Evolutionary conservation across 371 early-diverging fungal genomes (phyloP).

Genomic region (Rhizopus stolonifer): DNA sequence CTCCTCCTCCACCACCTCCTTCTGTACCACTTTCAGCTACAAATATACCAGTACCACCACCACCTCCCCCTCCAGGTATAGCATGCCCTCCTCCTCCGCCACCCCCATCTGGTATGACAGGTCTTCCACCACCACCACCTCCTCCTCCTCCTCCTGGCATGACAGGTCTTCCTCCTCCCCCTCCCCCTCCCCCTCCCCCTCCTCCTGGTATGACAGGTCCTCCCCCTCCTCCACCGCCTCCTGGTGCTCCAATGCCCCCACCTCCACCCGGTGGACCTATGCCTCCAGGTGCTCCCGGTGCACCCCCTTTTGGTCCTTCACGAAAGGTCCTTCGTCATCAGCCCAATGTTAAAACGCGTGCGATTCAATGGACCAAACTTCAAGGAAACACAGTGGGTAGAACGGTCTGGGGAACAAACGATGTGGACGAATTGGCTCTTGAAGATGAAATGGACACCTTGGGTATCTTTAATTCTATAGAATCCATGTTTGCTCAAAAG

Average conservation of each 20-base stretch:
- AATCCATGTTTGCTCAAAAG: slow-evolving; percentile 77
- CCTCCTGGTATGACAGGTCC: slow-evolving; percentile 25
- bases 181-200: slow-evolving; percentile 28
- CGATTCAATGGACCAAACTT: slow-evolving; percentile 87
- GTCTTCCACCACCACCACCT: neutral
- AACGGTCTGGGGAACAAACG: slow-evolving; percentile 57
- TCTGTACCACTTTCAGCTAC: slow-evolving; percentile 15
- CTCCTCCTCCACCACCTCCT: slow-evolving; percentile 19
- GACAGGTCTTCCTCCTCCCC: slow-evolving; percentile 47
- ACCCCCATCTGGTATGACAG: slow-evolving; percentile 12
- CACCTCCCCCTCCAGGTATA: slow-evolving; percentile 8
- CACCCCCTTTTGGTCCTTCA: slow-evolving; percentile 33
- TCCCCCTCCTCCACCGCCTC: slow-evolving; percentile 39
- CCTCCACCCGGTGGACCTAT: slow-evolving; percentile 36
- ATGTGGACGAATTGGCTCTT: slow-evolving; percentile 51
- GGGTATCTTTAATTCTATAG: slow-evolving; percentile 71
- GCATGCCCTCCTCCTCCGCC: slow-evolving; percentile 5
- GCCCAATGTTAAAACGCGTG: slow-evolving; percentile 76
- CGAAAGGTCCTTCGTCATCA: slow-evolving; percentile 63
- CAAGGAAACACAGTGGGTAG: slow-evolving; percentile 58
- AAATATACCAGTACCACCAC: slow-evolving; percentile 12
- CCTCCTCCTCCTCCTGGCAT: slow-evolving; percentile 21
- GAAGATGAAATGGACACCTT: slow-evolving; percentile 51
- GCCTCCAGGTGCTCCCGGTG: slow-evolving; percentile 35
- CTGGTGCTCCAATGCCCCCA: slow-evolving; percentile 38